phyloP scores from a whole-genome alignment of 2,329 filamentous ascomycete genomes.

The Botrytis tulipae region DNA sequence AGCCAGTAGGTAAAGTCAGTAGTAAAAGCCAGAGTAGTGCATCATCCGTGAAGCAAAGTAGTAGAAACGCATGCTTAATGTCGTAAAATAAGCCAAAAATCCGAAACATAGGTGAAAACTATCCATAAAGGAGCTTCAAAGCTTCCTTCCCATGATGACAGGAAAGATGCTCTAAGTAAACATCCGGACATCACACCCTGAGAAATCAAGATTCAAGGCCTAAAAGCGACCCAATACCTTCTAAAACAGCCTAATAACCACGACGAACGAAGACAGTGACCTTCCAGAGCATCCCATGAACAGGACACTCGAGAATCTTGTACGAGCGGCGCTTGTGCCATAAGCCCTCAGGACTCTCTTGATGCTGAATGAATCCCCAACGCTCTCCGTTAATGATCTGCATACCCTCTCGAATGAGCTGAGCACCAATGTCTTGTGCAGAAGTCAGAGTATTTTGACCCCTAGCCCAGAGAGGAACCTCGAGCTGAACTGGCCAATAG shows the following conservation, averaged over 20 bases:
- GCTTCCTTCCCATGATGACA: not conserved
- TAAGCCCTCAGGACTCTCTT: not conserved
- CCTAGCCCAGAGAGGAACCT: conserved; percentile 11
- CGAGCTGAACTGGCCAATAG: conserved; percentile 13
- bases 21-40: not conserved
- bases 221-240: not conserved
- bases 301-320: conserved; percentile 13
- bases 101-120: not conserved
- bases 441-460: not conserved
- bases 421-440: not conserved
- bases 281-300: conserved; percentile 8
- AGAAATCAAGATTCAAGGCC: not conserved
- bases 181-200: not conserved
- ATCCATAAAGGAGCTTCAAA: conserved; percentile 8
- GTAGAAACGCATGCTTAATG: not conserved
- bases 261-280: conserved; percentile 18
- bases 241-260: conserved; percentile 3
- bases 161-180: not conserved
- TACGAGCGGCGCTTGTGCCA: conserved; percentile 16
- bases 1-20: not conserved
- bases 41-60: not conserved
- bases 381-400: conserved; percentile 17
- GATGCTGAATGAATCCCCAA: not conserved
- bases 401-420: conserved; percentile 4
- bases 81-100: not conserved